These are phyloP conservation scores for Arctostaphylos glauca DNA, from an alignment of 148 eudicot species.

Conservation along the genomic window DNA sequence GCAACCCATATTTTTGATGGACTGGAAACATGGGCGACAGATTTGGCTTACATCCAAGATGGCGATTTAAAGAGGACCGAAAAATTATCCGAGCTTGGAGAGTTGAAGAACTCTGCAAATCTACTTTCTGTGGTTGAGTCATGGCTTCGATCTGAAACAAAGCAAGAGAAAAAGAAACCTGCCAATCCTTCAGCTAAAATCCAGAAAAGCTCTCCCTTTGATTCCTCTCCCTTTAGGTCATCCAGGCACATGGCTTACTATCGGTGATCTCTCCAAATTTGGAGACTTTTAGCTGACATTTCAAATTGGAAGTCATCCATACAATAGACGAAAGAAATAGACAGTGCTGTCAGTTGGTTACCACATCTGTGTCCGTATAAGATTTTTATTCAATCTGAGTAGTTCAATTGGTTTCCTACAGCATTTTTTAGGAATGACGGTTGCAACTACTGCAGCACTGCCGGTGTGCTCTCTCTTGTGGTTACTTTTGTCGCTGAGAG, in stretches of 20 bases:
- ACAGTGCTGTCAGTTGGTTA: background rate
- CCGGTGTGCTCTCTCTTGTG: background rate
- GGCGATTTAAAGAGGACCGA: constrained; percentile 69
- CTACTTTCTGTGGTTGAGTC: constrained; percentile 89
- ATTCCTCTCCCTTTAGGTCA: constrained; percentile 79
- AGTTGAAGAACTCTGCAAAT: constrained; percentile 59
- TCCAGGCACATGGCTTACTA: constrained; percentile 94
- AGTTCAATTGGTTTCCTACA: constrained; percentile 45
- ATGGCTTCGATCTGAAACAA: constrained; percentile 85
- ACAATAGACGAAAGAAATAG: background rate
- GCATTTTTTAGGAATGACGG: constrained; percentile 66
- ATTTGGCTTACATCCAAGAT: constrained; percentile 88
- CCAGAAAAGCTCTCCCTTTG: constrained; percentile 55
- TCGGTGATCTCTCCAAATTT: constrained; percentile 41
- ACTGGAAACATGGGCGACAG: constrained; percentile 92
- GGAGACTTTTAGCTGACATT: background rate
- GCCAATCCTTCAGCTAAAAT: constrained; percentile 23
- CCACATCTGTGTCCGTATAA: background rate
- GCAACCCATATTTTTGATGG: constrained; percentile 98
- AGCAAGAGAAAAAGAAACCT: constrained; percentile 73
- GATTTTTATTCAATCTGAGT: background rate
- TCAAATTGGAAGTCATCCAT: background rate
- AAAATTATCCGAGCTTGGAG: constrained; percentile 64
- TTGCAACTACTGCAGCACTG: constrained; percentile 61
- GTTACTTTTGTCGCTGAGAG: background rate